Conservation (phyloP, 805 yeast species). For the Monosporozyma yasuniensis region DNA sequence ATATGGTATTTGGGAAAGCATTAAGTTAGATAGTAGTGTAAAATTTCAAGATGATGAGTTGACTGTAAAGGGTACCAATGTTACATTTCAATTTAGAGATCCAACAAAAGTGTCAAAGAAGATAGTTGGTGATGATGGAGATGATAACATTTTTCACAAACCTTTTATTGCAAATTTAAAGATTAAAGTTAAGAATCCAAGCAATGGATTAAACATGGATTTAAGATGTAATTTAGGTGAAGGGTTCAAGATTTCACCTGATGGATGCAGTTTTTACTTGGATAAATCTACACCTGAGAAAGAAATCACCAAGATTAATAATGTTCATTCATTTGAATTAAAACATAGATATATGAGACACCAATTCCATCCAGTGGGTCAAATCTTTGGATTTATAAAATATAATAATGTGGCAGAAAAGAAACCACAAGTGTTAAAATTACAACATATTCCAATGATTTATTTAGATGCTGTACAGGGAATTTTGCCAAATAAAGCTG, state of each 20-base stretch:
- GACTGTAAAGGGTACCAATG: slow-evolving; percentile 13
- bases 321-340: slow-evolving; percentile 21
- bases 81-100: slow-evolving; percentile 13
- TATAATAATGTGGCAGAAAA: slow-evolving; percentile 7
- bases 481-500: slow-evolving; percentile 88
- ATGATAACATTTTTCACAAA: background rate
- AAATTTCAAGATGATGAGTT: slow-evolving; percentile 13
- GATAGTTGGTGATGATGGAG: background rate
- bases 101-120: slow-evolving; percentile 4
- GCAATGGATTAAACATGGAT: slow-evolving; percentile 5
- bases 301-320: slow-evolving; percentile 52
- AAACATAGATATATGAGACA: slow-evolving; percentile 47
- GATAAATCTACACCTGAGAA: slow-evolving; percentile 36
- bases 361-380: slow-evolving; percentile 72
- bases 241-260: slow-evolving; percentile 73
- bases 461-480: slow-evolving; percentile 86
- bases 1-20: slow-evolving; percentile 39
- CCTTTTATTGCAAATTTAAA: slow-evolving; percentile 9
- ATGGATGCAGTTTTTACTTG: slow-evolving; percentile 61
- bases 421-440: slow-evolving; percentile 6
- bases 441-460: slow-evolving; percentile 38
- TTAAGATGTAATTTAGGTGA: slow-evolving; percentile 15
- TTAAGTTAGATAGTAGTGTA: slow-evolving; percentile 30
- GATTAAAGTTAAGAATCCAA: slow-evolving; percentile 11
- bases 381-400: slow-evolving; percentile 47